Conservation (phyloP, 169 alveolate genomes). For the Plasmodium inui region DNA sequence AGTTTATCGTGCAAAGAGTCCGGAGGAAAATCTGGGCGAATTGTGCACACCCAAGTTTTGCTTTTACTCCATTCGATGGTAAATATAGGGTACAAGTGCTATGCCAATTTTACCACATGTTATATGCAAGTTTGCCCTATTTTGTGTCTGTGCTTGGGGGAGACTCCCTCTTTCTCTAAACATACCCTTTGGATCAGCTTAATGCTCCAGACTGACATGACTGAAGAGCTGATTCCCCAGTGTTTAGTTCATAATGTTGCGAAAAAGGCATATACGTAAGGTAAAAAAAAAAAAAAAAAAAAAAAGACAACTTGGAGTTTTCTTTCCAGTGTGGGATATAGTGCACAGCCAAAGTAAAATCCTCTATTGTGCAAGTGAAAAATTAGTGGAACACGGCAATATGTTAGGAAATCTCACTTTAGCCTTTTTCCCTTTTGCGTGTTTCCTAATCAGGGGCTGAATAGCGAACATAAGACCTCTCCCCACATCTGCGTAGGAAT, state of each 20-base stretch:
- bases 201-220: neutral
- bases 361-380: neutral
- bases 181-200: neutral
- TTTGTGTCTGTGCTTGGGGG: neutral
- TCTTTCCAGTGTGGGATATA: neutral
- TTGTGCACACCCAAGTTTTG: neutral
- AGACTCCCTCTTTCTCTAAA: neutral
- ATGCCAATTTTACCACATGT: neutral
- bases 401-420: neutral
- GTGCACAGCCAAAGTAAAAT: neutral
- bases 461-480: neutral
- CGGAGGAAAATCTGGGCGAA: neutral
- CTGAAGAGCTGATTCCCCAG: neutral
- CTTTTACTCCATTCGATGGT: neutral
- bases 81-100: neutral
- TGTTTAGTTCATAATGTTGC: neutral
- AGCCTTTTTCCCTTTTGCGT: neutral
- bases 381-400: neutral
- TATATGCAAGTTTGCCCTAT: neutral
- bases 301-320: neutral
- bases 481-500: neutral
- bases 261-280: neutral
- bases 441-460: neutral
- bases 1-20: neutral
- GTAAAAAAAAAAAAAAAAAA: conserved; percentile 3